Evolutionary conservation across 176 grass and related monocot species (phyloP).

Genomic region (Puccinellia tenuiflora): DNA sequence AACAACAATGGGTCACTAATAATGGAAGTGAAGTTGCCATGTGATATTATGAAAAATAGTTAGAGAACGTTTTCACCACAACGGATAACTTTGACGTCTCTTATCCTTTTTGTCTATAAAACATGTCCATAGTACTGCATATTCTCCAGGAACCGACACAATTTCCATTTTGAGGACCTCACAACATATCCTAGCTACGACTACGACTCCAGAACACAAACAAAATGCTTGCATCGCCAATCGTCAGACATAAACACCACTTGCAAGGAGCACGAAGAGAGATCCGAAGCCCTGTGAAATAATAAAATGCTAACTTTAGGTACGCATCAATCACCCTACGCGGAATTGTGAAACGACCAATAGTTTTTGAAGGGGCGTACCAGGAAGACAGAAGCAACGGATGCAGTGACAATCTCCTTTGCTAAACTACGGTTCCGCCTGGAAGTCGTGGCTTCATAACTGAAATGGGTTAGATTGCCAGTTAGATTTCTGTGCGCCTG

Average conservation of each 20-base stretch:
- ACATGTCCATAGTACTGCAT: slow-evolving; percentile 3
- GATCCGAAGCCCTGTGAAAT: slow-evolving; percentile 78
- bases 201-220: neutral
- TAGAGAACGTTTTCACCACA: neutral
- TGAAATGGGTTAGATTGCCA: slow-evolving; percentile 27
- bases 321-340: neutral
- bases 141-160: neutral
- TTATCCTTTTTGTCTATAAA: neutral
- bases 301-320: neutral
- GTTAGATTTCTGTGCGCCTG: neutral
- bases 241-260: slow-evolving; percentile 81
- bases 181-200: neutral
- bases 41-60: too few relatives aligned
- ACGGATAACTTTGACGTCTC: neutral
- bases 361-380: slow-evolving; percentile 1
- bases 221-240: neutral
- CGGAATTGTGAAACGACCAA: neutral
- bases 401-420: slow-evolving; percentile 64
- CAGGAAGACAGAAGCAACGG: slow-evolving; percentile 69
- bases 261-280: slow-evolving; percentile 89
- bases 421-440: slow-evolving; percentile 66
- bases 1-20: too few relatives aligned
- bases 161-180: neutral
- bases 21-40: too few relatives aligned
- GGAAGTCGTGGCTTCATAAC: slow-evolving; percentile 89